A percentile compares a stretch with the other conserved stretches of the same genome.
phyloP scores from a whole-genome alignment of 1,284 basidiomycete genomes.

The Fomitopsis pinicola region DNA sequence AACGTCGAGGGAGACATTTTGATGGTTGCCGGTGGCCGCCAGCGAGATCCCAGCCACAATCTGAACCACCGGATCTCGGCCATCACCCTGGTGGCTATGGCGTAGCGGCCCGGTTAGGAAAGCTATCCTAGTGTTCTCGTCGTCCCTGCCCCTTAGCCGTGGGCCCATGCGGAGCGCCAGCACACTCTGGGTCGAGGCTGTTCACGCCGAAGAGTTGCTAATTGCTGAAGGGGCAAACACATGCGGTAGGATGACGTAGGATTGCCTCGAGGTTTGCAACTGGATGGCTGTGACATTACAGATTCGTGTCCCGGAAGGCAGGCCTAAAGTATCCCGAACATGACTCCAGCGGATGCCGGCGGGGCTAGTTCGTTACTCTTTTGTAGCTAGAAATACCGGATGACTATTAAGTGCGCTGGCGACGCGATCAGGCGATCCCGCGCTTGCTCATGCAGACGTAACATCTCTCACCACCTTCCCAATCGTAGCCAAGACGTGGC shows the following conservation, averaged over 20 bases:
- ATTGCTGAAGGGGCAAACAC: not conserved
- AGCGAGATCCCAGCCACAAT: not conserved
- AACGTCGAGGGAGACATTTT: too few relatives aligned
- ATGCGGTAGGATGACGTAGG: not conserved
- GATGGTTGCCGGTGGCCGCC: not conserved
- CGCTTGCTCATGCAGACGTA: not conserved
- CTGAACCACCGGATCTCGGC: not conserved
- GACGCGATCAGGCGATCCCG: not conserved
- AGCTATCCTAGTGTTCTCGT: not conserved
- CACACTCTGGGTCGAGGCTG: not conserved
- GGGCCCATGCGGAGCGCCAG: not conserved
- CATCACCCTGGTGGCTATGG: not conserved
- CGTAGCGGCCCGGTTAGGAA: not conserved
- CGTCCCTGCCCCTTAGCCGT: not conserved
- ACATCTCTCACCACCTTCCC: not conserved
- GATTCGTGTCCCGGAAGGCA: not conserved
- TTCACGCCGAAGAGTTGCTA: not conserved
- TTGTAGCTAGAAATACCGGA: not conserved
- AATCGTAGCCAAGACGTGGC: not conserved
- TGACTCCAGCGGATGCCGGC: not conserved
- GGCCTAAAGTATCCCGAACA: not conserved
- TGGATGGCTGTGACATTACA: not conserved
- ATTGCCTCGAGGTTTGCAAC: too few relatives aligned
- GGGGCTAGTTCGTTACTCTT: not conserved
- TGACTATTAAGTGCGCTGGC: not conserved